A percentile compares a stretch with the other conserved stretches of the same genome.
Evolutionary conservation across 352 stramenopile species (phyloP).

Genomic region (Globisporangium iwayamae): DNA sequence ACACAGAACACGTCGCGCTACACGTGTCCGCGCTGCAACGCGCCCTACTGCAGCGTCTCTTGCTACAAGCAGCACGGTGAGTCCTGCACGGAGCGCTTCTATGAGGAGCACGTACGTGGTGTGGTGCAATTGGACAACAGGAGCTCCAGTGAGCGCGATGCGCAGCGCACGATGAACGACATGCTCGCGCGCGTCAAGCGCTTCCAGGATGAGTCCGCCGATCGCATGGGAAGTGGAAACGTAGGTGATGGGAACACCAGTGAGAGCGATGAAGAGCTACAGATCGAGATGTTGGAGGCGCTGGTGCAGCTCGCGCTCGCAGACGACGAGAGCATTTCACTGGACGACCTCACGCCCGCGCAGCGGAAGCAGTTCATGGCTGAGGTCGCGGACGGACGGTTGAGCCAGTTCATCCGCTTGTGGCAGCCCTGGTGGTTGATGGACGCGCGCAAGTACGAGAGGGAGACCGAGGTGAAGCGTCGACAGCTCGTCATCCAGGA

Average conservation of each 20-base stretch:
- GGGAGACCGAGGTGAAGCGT: slow-evolving; percentile 39
- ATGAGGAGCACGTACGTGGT: slow-evolving; percentile 55
- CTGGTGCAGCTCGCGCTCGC: slow-evolving; percentile 50
- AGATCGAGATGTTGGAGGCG: slow-evolving; percentile 22
- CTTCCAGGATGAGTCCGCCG: slow-evolving; percentile 44
- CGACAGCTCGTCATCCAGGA: slow-evolving; percentile 50
- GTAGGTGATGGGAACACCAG: background rate
- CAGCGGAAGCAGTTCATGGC: slow-evolving; percentile 59
- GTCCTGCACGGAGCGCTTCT: slow-evolving; percentile 78
- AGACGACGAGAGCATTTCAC: slow-evolving; percentile 42
- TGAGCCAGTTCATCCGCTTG: slow-evolving; percentile 59
- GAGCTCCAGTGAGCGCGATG: slow-evolving; percentile 18
- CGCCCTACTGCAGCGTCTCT: slow-evolving; percentile 69
- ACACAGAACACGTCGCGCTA: slow-evolving; percentile 56
- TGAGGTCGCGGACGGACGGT: slow-evolving; percentile 56
- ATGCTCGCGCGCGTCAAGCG: slow-evolving; percentile 48
- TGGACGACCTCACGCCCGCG: slow-evolving; percentile 56
- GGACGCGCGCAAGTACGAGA: slow-evolving; percentile 38
- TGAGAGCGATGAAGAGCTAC: slow-evolving; percentile 24
- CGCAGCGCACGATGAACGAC: slow-evolving; percentile 34
- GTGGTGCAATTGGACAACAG: slow-evolving; percentile 44
- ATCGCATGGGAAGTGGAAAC: background rate
- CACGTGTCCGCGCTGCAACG: slow-evolving; percentile 81
- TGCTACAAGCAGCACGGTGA: slow-evolving; percentile 76
- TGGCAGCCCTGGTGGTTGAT: slow-evolving; percentile 79